Evolutionary conservation across 2,329 filamentous ascomycete genomes (phyloP).

Genomic region (Ophiostoma sp.): DNA sequence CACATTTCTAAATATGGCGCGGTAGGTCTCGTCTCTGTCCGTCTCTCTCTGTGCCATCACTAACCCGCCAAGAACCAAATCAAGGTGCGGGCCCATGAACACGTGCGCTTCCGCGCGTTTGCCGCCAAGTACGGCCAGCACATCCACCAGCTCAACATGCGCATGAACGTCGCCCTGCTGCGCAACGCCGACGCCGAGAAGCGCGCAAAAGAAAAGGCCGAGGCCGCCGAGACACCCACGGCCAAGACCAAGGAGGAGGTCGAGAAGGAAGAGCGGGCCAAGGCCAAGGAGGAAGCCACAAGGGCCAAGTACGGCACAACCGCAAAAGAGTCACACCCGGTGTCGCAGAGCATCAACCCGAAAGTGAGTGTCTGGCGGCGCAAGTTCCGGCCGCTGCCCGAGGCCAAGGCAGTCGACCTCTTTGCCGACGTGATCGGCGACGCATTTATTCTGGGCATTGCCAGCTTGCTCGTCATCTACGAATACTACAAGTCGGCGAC

Average conservation of each 20-base stretch:
- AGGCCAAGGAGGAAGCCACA: conserved; percentile 46
- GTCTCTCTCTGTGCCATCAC: not conserved
- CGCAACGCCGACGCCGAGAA: conserved; percentile 54
- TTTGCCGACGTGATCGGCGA: conserved; percentile 63
- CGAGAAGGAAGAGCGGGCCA: conserved; percentile 46
- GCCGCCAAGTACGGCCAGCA: conserved; percentile 58
- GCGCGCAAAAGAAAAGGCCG: conserved; percentile 56
- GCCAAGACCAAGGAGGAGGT: conserved; percentile 60
- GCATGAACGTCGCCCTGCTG: conserved; percentile 53
- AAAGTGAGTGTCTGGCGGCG: conserved; percentile 52
- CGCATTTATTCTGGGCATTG: conserved; percentile 56
- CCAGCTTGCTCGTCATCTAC: conserved; percentile 52
- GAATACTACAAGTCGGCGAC: conserved; percentile 55
- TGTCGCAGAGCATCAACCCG: conserved; percentile 27
- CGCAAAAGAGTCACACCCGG: conserved; percentile 38
- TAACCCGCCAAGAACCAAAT: conserved; percentile 52
- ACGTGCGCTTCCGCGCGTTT: conserved; percentile 54
- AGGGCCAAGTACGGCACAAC: conserved; percentile 40
- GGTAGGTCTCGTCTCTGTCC: conserved; percentile 41
- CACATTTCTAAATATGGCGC: conserved; percentile 66
- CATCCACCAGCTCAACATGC: conserved; percentile 64
- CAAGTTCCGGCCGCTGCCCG: conserved; percentile 58
- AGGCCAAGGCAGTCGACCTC: conserved; percentile 59
- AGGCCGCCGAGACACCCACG: conserved; percentile 57
- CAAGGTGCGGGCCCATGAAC: conserved; percentile 60